phyloP scores from a whole-genome alignment of 345 rosid species.

The Garcia nutans region DNA sequence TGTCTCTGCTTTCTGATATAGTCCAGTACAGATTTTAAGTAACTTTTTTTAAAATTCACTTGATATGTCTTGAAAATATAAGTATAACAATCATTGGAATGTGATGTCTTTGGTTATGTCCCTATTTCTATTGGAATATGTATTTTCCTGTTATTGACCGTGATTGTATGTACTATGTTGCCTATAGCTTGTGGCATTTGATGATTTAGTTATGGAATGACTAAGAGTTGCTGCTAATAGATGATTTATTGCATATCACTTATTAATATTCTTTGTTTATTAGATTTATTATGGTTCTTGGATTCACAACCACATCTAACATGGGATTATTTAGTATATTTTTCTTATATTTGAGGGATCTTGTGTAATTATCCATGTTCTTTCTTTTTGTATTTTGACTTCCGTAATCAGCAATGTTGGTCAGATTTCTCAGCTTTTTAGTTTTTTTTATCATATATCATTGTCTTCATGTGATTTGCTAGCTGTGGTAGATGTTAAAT shows the following conservation, averaged over 20 bases:
- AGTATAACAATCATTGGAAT: background rate
- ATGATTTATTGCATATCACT: background rate
- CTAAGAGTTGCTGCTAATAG: background rate
- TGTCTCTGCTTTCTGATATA: background rate
- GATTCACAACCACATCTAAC: background rate
- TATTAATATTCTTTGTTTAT: background rate
- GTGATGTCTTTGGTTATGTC: background rate
- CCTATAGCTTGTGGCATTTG: background rate
- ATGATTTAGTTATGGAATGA: background rate
- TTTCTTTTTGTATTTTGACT: background rate
- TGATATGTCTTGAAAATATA: background rate
- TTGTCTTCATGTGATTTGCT: background rate
- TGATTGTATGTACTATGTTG: background rate
- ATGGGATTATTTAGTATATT: background rate
- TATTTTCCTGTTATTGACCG: background rate
- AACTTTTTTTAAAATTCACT: background rate
- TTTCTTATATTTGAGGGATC: background rate
- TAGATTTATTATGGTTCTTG: background rate
- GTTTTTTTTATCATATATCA: background rate
- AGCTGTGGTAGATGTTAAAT: background rate
- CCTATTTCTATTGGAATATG: background rate
- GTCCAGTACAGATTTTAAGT: too few relatives aligned
- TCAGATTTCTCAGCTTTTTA: background rate
- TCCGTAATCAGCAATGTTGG: too few relatives aligned
- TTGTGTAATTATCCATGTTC: background rate